These are phyloP conservation scores for Mycena metata DNA, from an alignment of 768 basidiomycete genomes.

Conservation along the genomic window DNA sequence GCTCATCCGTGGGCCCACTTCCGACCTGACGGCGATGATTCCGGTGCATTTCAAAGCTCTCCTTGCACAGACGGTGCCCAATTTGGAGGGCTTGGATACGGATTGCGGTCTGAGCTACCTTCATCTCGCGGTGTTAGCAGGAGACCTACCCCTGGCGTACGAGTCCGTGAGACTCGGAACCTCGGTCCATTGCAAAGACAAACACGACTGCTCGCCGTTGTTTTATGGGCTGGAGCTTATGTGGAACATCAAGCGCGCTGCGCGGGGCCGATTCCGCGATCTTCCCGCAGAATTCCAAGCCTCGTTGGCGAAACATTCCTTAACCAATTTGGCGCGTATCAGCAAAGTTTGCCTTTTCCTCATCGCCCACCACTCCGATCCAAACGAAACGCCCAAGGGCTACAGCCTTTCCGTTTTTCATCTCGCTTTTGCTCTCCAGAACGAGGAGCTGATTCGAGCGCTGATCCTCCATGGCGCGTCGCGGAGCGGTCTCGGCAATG, in stretches of 20 bases:
- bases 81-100: too few relatives aligned
- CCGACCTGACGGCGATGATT: neutral
- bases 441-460: neutral
- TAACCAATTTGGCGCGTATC: neutral
- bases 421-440: neutral
- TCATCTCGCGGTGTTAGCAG: neutral
- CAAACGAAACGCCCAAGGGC: neutral
- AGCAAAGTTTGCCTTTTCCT: neutral
- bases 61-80: too few relatives aligned
- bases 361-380: conserved; percentile 12
- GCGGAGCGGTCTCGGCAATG: neutral
- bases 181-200: neutral
- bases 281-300: too few relatives aligned
- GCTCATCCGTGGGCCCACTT: neutral
- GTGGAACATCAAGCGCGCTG: neutral
- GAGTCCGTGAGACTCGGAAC: conserved; percentile 5
- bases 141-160: conserved; percentile 6
- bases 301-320: neutral
- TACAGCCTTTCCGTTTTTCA: neutral
- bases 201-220: neutral
- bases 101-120: conserved; percentile 3
- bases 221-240: neutral
- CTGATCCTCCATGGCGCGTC: conserved; percentile 15
- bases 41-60: conserved; percentile 2
- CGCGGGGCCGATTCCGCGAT: neutral